These are phyloP conservation scores for Pterulicium gracile DNA, from an alignment of 1,284 basidiomycete species.

Conservation along the genomic window DNA sequence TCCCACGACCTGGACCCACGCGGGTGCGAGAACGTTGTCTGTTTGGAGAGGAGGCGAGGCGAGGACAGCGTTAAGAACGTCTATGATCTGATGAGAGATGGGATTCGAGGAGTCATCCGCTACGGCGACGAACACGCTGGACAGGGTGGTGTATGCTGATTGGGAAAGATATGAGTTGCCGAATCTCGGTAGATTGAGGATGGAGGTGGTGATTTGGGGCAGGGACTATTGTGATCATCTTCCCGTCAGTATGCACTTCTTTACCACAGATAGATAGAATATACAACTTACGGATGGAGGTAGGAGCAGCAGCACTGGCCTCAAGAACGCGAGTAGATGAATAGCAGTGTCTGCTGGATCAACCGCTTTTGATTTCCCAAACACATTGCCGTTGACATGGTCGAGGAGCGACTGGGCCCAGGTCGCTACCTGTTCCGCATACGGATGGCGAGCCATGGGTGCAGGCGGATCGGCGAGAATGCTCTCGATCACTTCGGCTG, in stretches of 20 bases:
- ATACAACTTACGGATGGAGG: constrained; percentile 46
- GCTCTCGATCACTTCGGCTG: constrained; percentile 77
- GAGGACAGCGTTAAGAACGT: constrained; percentile 65
- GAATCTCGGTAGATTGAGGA: constrained; percentile 74
- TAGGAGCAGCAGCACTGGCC: constrained; percentile 53
- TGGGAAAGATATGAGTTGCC: constrained; percentile 79
- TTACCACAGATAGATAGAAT: constrained; percentile 8
- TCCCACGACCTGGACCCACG: constrained; percentile 69
- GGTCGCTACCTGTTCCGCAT: constrained; percentile 67
- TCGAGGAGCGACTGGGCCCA: constrained; percentile 67
- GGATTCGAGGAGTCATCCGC: constrained; percentile 33
- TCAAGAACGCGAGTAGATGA: constrained; percentile 69
- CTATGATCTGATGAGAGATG: constrained; percentile 48
- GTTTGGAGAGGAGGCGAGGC: constrained; percentile 63
- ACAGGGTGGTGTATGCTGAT: constrained; percentile 71
- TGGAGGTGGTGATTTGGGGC: constrained; percentile 52
- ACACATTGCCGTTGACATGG: constrained; percentile 52
- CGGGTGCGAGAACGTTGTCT: constrained; percentile 47
- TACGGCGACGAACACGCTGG: constrained; percentile 57
- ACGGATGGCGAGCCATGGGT: constrained; percentile 76
- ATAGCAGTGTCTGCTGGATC: constrained; percentile 67
- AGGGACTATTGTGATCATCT: constrained; percentile 45
- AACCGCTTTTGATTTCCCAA: constrained; percentile 50
- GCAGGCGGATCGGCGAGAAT: constrained; percentile 67
- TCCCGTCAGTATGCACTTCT: constrained; percentile 12